These are phyloP conservation scores for Cystofilobasidium ferigula DNA, from an alignment of 768 basidiomycete genomes.

Conservation along the genomic window DNA sequence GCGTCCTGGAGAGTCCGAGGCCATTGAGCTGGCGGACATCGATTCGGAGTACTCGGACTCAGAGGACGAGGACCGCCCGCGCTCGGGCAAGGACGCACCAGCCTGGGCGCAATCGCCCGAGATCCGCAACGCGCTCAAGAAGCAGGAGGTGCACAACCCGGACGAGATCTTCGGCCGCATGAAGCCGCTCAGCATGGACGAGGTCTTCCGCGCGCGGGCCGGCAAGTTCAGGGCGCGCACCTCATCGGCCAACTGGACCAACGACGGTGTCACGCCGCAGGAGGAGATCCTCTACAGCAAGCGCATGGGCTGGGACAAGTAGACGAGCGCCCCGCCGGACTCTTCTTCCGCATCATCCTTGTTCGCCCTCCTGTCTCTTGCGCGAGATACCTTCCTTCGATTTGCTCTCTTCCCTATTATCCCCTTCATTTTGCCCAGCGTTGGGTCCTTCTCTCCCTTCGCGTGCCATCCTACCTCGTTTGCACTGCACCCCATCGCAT, in stretches of 20 bases:
- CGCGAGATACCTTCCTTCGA: no score
- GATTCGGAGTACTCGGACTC: slow-evolving; percentile 96
- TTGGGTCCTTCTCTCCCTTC: no score
- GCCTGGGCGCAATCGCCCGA: slow-evolving; percentile 88
- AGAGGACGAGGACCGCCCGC: slow-evolving; percentile 70
- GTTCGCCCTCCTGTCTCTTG: no score
- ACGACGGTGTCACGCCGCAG: slow-evolving; percentile 70
- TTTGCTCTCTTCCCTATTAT: no score
- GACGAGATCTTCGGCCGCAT: slow-evolving; percentile 80
- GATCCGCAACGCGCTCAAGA: slow-evolving; percentile 61
- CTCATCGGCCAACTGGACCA: slow-evolving; percentile 95
- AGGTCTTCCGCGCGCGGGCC: slow-evolving; percentile 56
- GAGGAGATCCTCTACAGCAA: slow-evolving; percentile 80
- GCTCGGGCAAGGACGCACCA: slow-evolving; percentile 58
- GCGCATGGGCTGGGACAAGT: slow-evolving; percentile 61
- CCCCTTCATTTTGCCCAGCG: no score
- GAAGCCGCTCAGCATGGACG: slow-evolving; percentile 73
- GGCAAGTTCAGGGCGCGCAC: slow-evolving; percentile 76
- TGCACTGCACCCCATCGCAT: no score
- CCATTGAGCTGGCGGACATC: slow-evolving; percentile 79
- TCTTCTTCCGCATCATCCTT: no score
- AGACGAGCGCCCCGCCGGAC: no score
- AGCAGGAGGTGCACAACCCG: slow-evolving; percentile 72
- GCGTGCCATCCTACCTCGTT: no score
- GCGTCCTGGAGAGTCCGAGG: slow-evolving; percentile 28